Percentiles rank a stretch among this genome's conserved stretches.
Conservation (phyloP, 805 yeast genomes). For the Middelhovenomyces tepae region DNA sequence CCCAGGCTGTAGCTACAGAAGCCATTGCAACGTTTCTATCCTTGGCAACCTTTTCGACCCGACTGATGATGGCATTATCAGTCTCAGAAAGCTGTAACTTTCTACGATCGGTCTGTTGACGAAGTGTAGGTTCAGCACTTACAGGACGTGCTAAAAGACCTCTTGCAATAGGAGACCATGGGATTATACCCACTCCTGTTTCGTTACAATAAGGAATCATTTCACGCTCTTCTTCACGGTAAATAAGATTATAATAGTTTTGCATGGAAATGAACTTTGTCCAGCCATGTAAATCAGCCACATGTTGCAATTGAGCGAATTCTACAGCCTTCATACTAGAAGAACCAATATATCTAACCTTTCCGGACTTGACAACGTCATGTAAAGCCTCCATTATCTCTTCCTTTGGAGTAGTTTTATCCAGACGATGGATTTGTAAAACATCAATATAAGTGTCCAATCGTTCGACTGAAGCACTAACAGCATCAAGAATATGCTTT, state of each 20-base stretch:
- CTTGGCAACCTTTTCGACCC: slow-evolving; percentile 50
- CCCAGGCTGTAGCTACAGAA: slow-evolving; percentile 46
- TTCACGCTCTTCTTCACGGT: slow-evolving; percentile 61
- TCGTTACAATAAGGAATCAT: slow-evolving; percentile 45
- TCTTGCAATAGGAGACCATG: slow-evolving; percentile 53
- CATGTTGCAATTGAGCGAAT: slow-evolving; percentile 42
- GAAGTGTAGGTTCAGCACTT: no score
- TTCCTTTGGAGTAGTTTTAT: slow-evolving; percentile 37
- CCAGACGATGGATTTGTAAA: slow-evolving; percentile 49
- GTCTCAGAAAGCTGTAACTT: no score
- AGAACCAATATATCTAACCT: slow-evolving; percentile 51
- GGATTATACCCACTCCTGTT: slow-evolving; percentile 48
- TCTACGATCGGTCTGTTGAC: no score
- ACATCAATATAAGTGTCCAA: slow-evolving; percentile 45
- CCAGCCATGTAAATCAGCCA: slow-evolving; percentile 52
- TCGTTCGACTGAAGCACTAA: slow-evolving; percentile 32
- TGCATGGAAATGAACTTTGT: slow-evolving; percentile 53
- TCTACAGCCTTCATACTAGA: slow-evolving; percentile 51
- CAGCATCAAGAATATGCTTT: slow-evolving; percentile 42
- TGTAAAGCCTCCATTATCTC: slow-evolving; percentile 53
- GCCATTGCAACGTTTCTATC: slow-evolving; percentile 45
- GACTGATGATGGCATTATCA: slow-evolving; percentile 29
- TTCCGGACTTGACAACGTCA: slow-evolving; percentile 40
- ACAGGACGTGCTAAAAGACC: slow-evolving; percentile 47
- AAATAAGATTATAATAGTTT: slow-evolving; percentile 45